These are phyloP conservation scores for Cytospora schulzeri DNA, from an alignment of 2,329 filamentous ascomycete species.

Conservation along the genomic window DNA sequence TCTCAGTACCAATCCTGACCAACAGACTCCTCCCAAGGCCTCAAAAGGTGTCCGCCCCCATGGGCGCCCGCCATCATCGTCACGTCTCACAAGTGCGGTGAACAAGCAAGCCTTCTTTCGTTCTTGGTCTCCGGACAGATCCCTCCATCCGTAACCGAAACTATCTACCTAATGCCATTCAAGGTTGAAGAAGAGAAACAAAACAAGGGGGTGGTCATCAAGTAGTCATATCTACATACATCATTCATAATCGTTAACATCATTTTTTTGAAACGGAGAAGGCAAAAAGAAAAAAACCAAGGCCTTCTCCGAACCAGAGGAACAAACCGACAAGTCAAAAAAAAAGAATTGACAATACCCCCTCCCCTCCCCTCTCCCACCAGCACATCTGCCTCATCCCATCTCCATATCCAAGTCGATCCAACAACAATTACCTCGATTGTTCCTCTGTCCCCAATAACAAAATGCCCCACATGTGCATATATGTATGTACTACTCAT, in stretches of 20 bases:
- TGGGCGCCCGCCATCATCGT: background rate
- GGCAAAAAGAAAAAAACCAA: background rate
- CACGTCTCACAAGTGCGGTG: background rate
- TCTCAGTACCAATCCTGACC: too few species aligned
- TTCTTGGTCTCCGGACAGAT: too few species aligned
- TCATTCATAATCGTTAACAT: slow-evolving; percentile 8
- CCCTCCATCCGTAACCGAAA: background rate
- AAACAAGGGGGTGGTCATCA: background rate
- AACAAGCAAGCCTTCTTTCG: background rate
- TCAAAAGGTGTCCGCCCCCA: too few species aligned
- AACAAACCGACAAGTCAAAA: background rate
- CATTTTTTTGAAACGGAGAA: background rate
- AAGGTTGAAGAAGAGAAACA: too few species aligned
- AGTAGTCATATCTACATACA: slow-evolving; percentile 2
- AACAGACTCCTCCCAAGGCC: too few species aligned
- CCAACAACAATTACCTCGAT: background rate
- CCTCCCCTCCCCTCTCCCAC: too few species aligned
- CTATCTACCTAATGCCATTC: background rate
- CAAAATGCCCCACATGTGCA: background rate
- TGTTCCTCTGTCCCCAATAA: background rate
- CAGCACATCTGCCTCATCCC: background rate
- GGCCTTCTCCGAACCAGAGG: background rate
- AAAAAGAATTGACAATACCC: too few species aligned
- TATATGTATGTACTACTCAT: background rate
- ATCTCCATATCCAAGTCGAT: background rate